Percentiles rank a stretch among this genome's conserved stretches.
Evolutionary conservation across 257 asterid genomes (phyloP).

Genomic region (Jaltomata sinuosa): DNA sequence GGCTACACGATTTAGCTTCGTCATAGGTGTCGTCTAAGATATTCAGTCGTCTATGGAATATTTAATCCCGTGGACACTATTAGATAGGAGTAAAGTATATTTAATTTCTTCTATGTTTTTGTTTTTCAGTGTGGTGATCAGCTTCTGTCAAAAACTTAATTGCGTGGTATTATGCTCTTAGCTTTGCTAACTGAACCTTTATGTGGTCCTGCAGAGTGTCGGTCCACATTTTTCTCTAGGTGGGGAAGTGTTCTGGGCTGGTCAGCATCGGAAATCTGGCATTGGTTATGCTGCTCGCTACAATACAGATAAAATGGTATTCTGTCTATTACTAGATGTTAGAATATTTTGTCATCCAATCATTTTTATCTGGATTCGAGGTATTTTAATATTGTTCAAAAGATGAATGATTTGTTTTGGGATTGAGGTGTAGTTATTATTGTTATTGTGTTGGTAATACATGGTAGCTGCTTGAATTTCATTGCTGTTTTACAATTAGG

Average conservation of each 20-base stretch:
- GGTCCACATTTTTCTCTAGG: conserved; percentile 72
- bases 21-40: too few species aligned
- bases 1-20: too few species aligned
- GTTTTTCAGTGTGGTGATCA: too few species aligned
- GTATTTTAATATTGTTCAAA: neutral
- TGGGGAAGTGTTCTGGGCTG: conserved; percentile 96
- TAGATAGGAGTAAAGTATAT: too few species aligned
- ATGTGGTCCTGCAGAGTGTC: conserved; percentile 56
- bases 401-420: neutral
- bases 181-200: neutral
- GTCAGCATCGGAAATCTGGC: conserved; percentile 91
- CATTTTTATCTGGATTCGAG: neutral
- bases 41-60: too few species aligned
- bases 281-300: conserved; percentile 88
- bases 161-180: neutral
- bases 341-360: neutral
- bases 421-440: neutral
- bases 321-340: neutral
- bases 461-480: neutral
- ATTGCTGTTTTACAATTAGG: neutral
- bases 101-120: too few species aligned
- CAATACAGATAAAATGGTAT: conserved; percentile 89
- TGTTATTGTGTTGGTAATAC: neutral
- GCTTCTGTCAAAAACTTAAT: too few species aligned
- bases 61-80: too few species aligned